Evolutionary conservation across 2,329 filamentous ascomycete genomes (phyloP).

Genomic region (Acrocalymma vagum): DNA sequence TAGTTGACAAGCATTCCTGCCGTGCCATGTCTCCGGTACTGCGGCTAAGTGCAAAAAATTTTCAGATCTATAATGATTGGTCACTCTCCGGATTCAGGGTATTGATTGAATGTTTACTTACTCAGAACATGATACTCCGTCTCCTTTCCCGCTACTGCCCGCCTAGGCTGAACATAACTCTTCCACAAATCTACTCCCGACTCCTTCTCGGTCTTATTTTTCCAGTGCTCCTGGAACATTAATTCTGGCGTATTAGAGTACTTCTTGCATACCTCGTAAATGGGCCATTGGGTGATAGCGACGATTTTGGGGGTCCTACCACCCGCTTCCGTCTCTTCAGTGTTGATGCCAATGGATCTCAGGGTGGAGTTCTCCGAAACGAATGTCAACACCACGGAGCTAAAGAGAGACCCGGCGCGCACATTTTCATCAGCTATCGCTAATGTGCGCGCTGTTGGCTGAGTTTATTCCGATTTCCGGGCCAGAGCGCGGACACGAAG

Average conservation of each 20-base stretch:
- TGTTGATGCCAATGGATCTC: slow-evolving; percentile 4
- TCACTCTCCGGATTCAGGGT: no score
- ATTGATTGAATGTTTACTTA: not conserved
- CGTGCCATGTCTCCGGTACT: slow-evolving; percentile 1
- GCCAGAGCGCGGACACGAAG: slow-evolving; percentile 8
- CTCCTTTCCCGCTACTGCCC: not conserved
- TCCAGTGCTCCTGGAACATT: slow-evolving; percentile 1
- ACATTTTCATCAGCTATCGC: slow-evolving; percentile 3
- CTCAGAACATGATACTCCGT: slow-evolving; percentile 1
- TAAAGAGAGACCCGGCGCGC: no score
- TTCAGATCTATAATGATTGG: slow-evolving; percentile 1
- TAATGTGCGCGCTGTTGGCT: slow-evolving; percentile 2
- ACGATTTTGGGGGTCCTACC: slow-evolving; percentile 7
- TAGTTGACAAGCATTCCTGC: slow-evolving; percentile 1
- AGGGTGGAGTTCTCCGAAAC: slow-evolving; percentile 1
- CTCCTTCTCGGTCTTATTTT: slow-evolving; percentile 3
- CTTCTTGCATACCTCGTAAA: slow-evolving; percentile 2
- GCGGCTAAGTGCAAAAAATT: slow-evolving; percentile 3
- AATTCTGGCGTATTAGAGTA: slow-evolving; percentile 5
- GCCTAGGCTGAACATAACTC: slow-evolving; percentile 3
- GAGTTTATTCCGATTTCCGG: slow-evolving; percentile 4
- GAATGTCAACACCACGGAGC: not conserved
- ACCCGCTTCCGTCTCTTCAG: slow-evolving; percentile 1
- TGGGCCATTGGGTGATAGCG: slow-evolving; percentile 4
- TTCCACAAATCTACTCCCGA: slow-evolving; percentile 1